Evolutionary conservation across 768 basidiomycete genomes (phyloP), one percentile per base, ranked within the genome.

Genomic region (Postia placenta): DNA sequence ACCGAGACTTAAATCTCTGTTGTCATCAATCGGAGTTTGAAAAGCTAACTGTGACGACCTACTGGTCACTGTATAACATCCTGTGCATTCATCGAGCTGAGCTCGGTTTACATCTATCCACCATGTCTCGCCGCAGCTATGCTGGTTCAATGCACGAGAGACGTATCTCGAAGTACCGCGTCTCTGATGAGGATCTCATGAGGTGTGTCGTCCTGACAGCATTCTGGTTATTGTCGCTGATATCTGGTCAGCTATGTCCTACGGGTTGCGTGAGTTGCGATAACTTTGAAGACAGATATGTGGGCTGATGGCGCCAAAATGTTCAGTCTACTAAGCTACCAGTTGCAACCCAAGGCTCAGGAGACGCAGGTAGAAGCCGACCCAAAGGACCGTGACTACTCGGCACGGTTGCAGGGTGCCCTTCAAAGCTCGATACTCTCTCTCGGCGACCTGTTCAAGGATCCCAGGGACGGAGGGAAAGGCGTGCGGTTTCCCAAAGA

Each of bases 401-500:
- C 79, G 2, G 82, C 79, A 23, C 74, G 87, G 49, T 67, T 90
- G 26, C 80, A 83, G 1, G 70, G 68, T 42, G 83, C 87, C 4
- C 70, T 90, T 39, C 74, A 77, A 11, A 67, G 65, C 52, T 75
- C 78, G 35, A 69, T 80, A 54, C 68, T 76, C 42, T 75, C 74
- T 11, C 79, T 92, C 50, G 80, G 82, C 22, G 90, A 92, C 64
- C 73, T 91, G 64, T 87, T 89, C 72, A 83, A 83, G 64, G 89
- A 87, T 57, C 76, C 81, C 49, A 66, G 82, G 52, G 86, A 85
- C 67, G 84, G 88, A 4, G 79, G 82, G 47, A 92, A 87, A 71
- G 87, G 81, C 52, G 87, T 89, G 62, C 91, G 89, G 63, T 97
- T 94, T 65, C 94, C 95, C 0, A 92, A 97, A 69, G 93, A 92